Conservation (phyloP, 2,329 filamentous ascomycete genomes). For the Orbilia javanica region DNA sequence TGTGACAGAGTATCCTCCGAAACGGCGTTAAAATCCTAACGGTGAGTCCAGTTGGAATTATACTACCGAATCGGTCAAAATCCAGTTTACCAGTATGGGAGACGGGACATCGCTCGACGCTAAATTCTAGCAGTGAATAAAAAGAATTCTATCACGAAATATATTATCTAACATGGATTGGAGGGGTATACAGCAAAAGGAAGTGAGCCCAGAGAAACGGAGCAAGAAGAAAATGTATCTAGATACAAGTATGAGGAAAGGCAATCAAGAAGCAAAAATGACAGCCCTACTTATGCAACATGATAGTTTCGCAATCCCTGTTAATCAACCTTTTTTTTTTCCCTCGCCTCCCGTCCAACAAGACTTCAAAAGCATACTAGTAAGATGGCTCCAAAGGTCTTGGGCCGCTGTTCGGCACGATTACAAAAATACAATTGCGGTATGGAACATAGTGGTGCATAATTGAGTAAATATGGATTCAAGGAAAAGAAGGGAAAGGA, state of each 20-base stretch:
- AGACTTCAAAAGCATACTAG: not conserved
- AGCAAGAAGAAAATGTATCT: not conserved
- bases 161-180: not conserved
- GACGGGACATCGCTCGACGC: not conserved
- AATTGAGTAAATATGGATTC: not conserved
- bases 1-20: not conserved
- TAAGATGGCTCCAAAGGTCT: not conserved
- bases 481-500: not conserved
- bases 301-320: not conserved
- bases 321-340: too few species aligned
- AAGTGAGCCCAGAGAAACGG: not conserved
- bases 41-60: not conserved
- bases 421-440: not conserved
- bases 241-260: not conserved
- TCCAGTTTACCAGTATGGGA: not conserved
- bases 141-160: not conserved
- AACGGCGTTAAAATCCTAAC: not conserved
- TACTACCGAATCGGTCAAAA: not conserved
- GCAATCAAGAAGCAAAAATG: not conserved
- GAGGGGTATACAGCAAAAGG: not conserved
- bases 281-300: not conserved
- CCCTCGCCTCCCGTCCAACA: not conserved
- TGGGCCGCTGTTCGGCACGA: not conserved
- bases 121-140: not conserved
- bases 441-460: not conserved